These are phyloP conservation scores for Macaranga tanarius DNA, from an alignment of 441 rosid genomes.

Conservation along the genomic window DNA sequence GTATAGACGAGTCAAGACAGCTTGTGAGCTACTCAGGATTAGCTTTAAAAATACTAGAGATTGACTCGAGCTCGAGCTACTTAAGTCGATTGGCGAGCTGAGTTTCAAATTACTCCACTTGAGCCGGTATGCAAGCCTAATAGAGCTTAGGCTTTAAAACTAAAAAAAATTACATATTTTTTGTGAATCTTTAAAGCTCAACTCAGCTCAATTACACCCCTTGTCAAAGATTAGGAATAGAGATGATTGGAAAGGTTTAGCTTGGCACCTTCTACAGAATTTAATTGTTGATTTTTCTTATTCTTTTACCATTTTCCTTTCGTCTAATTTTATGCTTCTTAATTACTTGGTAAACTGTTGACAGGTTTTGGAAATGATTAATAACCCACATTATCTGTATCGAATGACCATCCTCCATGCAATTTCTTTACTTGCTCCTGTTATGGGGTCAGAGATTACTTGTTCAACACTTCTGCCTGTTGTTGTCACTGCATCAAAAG, in stretches of 20 bases:
- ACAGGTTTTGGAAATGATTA: constrained; percentile 84
- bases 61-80: too few species aligned
- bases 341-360: constrained; percentile 10
- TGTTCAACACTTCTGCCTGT: constrained; percentile 82
- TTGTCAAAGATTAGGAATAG: not conserved
- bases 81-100: too few species aligned
- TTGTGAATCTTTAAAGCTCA: too few species aligned
- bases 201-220: too few species aligned
- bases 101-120: too few species aligned
- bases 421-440: constrained; percentile 86
- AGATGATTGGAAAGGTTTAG: not conserved
- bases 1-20: not conserved
- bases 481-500: constrained; percentile 77
- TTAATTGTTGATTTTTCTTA: not conserved
- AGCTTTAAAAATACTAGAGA: too few species aligned
- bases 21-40: too few species aligned
- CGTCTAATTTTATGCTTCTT: not conserved
- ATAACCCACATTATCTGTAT: constrained; percentile 84
- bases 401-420: constrained; percentile 90
- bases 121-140: too few species aligned
- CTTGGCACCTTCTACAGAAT: not conserved
- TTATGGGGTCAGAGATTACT: constrained; percentile 85
- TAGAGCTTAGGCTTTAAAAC: too few species aligned
- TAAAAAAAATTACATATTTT: too few species aligned
- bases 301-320: not conserved